A percentile compares a stretch with the other conserved stretches of the same genome.
phyloP scores from a whole-genome alignment of 169 alveolate species.

The Plasmodium knowlesi region DNA sequence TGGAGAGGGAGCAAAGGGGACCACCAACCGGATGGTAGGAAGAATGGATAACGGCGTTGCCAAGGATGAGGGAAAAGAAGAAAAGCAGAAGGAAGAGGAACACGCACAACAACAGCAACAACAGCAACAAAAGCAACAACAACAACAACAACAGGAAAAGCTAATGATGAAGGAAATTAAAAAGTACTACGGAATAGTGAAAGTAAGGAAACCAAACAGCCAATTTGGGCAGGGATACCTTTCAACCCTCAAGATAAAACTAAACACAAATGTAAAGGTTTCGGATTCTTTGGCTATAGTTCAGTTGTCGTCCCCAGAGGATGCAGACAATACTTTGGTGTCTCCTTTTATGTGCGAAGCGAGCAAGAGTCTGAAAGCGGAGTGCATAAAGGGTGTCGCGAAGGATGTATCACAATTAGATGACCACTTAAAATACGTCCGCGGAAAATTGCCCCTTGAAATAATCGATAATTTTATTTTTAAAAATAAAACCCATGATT shows the following conservation, averaged over 20 bases:
- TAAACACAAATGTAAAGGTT: constrained; percentile 24
- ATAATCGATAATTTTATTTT: constrained; percentile 22
- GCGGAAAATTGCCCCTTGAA: constrained; percentile 24
- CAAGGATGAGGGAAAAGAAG: constrained; percentile 15
- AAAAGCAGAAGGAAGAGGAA: background rate
- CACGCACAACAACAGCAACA: background rate
- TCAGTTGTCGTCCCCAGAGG: constrained; percentile 10
- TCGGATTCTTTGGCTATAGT: constrained; percentile 6
- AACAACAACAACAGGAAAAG: constrained; percentile 1
- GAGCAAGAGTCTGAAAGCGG: background rate
- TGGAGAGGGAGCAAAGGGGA: background rate
- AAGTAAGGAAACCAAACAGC: constrained; percentile 9
- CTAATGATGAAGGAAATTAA: background rate
- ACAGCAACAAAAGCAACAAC: background rate
- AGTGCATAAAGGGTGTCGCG: background rate
- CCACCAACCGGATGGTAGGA: background rate
- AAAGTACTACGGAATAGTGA: constrained; percentile 50
- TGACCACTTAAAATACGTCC: background rate
- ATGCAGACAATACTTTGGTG: constrained; percentile 5
- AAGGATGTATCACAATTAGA: background rate
- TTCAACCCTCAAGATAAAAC: background rate
- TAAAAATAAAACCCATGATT: constrained; percentile 43
- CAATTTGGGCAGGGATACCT: background rate
- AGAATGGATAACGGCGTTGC: background rate
- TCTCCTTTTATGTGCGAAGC: constrained; percentile 20